Percentiles rank a stretch among this genome's conserved stretches.
Conservation (phyloP, 2,329 filamentous ascomycete species). For the Cercospora janseana region DNA sequence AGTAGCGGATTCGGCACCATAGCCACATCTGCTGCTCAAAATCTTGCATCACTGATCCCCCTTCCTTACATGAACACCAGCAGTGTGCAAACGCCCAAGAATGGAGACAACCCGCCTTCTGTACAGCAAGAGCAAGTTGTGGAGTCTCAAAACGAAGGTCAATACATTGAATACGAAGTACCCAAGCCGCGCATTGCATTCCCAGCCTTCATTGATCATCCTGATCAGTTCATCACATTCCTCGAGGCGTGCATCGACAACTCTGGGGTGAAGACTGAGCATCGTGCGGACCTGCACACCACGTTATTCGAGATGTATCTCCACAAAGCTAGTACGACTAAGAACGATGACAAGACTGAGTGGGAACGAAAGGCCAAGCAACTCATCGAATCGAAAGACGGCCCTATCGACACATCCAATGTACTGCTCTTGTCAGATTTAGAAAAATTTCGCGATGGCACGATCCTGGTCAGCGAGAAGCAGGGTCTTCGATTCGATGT, state of each 20-base stretch:
- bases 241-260: conserved; percentile 82
- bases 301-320: conserved; percentile 98
- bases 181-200: conserved; percentile 88
- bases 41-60: conserved; percentile 77
- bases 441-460: conserved; percentile 85
- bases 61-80: conserved; percentile 78
- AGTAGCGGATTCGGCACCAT: conserved; percentile 40
- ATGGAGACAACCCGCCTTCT: conserved; percentile 44
- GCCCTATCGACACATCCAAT: conserved; percentile 90
- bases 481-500: conserved; percentile 91
- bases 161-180: conserved; percentile 64
- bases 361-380: conserved; percentile 92
- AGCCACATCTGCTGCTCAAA: conserved; percentile 77
- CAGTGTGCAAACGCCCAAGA: conserved; percentile 52
- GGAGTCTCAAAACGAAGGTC: conserved; percentile 53
- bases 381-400: conserved; percentile 75
- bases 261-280: conserved; percentile 65
- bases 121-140: conserved; percentile 55
- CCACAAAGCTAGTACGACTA: conserved; percentile 77
- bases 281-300: conserved; percentile 85
- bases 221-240: conserved; percentile 87
- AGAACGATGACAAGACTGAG: conserved; percentile 65
- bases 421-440: conserved; percentile 89
- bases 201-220: conserved; percentile 92
- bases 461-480: conserved; percentile 88